Percentiles rank a stretch among this genome's conserved stretches.
These are phyloP conservation scores for Fraxinus latifolia DNA, from an alignment of 305 asterid species.

Conservation along the genomic window DNA sequence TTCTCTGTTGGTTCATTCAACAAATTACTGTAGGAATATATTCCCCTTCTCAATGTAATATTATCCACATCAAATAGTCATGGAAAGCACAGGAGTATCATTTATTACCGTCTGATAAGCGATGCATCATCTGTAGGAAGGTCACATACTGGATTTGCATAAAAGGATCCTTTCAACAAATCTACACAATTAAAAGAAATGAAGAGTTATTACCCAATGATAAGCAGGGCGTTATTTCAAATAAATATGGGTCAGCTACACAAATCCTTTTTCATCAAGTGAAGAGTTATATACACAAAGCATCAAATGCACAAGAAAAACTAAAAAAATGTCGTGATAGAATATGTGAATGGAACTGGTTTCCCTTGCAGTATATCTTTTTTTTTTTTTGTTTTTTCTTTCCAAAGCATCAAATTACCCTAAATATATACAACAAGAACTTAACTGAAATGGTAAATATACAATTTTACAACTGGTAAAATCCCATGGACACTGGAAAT, in stretches of 20 bases:
- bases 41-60: background rate
- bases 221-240: background rate
- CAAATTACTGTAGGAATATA: background rate
- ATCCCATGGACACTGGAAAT: background rate
- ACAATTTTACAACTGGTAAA: background rate
- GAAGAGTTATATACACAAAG: background rate
- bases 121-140: constrained; percentile 58
- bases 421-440: background rate
- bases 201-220: background rate
- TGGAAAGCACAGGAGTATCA: constrained; percentile 10
- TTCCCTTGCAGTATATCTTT: background rate
- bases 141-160: constrained; percentile 80
- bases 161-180: constrained; percentile 81
- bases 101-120: constrained; percentile 56
- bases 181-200: constrained; percentile 40
- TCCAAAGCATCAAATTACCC: background rate
- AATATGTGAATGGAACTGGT: background rate
- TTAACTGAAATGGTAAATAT: background rate
- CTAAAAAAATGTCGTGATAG: background rate
- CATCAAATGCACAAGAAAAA: background rate
- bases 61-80: background rate
- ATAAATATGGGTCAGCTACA: background rate
- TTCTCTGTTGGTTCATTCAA: background rate
- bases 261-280: background rate
- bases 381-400: background rate